These are phyloP conservation scores for Cladosporium sp. DNA, from an alignment of 2,329 filamentous ascomycete species.

Conservation along the genomic window DNA sequence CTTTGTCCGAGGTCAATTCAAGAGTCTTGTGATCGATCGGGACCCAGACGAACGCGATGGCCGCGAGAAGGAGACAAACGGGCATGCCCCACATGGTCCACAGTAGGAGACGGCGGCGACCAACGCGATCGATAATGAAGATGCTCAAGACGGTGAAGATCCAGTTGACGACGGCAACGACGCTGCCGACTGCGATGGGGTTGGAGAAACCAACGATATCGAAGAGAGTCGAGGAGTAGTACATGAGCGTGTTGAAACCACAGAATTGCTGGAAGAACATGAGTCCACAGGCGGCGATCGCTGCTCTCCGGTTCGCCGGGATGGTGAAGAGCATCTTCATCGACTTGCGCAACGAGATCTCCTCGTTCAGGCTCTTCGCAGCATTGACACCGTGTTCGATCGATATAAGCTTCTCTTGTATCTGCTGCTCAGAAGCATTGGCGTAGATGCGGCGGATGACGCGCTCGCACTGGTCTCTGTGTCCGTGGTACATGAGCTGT, in stretches of 20 bases:
- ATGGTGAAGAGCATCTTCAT: slow-evolving; percentile 21
- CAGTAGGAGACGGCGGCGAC: slow-evolving; percentile 72
- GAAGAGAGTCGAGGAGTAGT: slow-evolving; percentile 47
- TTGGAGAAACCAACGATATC: slow-evolving; percentile 70
- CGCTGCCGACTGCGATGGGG: slow-evolving; percentile 76
- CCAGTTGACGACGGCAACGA: slow-evolving; percentile 80
- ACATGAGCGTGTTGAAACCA: slow-evolving; percentile 64
- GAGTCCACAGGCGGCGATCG: slow-evolving; percentile 38
- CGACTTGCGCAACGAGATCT: slow-evolving; percentile 36
- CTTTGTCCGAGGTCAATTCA: slow-evolving; percentile 40
- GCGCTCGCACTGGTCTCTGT: slow-evolving; percentile 59
- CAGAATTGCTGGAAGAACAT: slow-evolving; percentile 43
- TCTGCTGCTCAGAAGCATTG: slow-evolving; percentile 18
- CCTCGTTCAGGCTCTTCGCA: slow-evolving; percentile 57
- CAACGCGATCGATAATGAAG: slow-evolving; percentile 73
- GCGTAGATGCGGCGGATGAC: slow-evolving; percentile 54
- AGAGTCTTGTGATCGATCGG: slow-evolving; percentile 40
- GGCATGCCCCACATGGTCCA: slow-evolving; percentile 79
- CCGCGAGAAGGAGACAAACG: slow-evolving; percentile 66
- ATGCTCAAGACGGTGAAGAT: slow-evolving; percentile 72
- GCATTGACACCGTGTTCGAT: slow-evolving; percentile 69
- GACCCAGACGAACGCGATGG: slow-evolving; percentile 68
- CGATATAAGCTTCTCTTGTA: slow-evolving; percentile 53
- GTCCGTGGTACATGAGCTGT: slow-evolving; percentile 74
- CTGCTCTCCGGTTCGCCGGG: slow-evolving; percentile 36